Conservation (phyloP, 1,284 basidiomycete genomes). For the Microbotryum intermedium region DNA sequence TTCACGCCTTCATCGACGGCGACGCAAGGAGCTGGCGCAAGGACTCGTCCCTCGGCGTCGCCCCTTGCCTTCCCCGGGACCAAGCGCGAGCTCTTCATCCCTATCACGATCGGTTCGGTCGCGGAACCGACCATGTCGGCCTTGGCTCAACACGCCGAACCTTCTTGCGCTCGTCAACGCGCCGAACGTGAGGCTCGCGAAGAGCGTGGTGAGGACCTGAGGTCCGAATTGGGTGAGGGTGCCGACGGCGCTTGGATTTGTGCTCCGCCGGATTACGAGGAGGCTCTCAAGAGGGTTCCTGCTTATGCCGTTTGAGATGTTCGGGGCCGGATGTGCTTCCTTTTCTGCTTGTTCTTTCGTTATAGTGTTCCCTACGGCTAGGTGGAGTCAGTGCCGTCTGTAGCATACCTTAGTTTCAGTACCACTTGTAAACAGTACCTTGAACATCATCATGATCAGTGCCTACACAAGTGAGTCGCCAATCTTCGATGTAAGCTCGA, state of each 20-base stretch:
- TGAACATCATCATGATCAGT: too few species aligned
- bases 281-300: conserved; percentile 26
- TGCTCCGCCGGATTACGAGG: conserved; percentile 30
- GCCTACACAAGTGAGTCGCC: too few species aligned
- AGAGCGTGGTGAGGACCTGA: conserved; percentile 26
- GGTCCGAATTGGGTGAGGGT: conserved; percentile 15
- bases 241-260: conserved; percentile 29
- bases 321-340: too few species aligned
- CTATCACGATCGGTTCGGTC: conserved; percentile 43
- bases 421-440: too few species aligned
- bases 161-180: conserved; percentile 9
- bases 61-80: conserved; percentile 34
- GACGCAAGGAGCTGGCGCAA: background rate
- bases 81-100: conserved; percentile 39
- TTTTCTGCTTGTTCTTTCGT: too few species aligned
- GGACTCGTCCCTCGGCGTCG: background rate
- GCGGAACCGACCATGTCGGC: conserved; percentile 39
- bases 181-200: conserved; percentile 25
- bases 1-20: conserved; percentile 12
- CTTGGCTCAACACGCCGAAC: conserved; percentile 7
- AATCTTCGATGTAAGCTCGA: too few species aligned
- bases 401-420: too few species aligned
- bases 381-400: too few species aligned
- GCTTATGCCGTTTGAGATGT: conserved; percentile 16
- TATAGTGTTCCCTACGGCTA: too few species aligned